These are phyloP conservation scores for Kitagawia praeruptora DNA, from an alignment of 129 eudicot species.

Conservation along the genomic window DNA sequence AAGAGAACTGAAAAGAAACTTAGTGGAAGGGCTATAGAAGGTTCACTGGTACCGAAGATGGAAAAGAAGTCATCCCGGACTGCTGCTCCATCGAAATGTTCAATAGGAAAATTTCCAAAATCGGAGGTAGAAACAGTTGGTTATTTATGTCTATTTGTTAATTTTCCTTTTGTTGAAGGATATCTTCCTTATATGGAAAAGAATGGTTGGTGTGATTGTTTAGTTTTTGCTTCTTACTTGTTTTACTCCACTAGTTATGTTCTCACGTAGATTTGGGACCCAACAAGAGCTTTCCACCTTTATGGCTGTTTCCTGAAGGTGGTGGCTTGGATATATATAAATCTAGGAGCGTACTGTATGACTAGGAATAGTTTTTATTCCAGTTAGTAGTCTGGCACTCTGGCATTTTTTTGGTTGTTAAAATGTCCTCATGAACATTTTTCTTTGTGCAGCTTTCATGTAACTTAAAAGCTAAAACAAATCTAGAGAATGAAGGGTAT, in stretches of 20 bases:
- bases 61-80: slow-evolving; percentile 38
- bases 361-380: not conserved
- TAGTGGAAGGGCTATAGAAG: slow-evolving; percentile 21
- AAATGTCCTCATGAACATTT: not conserved
- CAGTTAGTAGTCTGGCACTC: not conserved
- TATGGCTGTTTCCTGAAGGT: not conserved
- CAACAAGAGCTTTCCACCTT: not conserved
- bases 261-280: not conserved
- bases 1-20: slow-evolving; percentile 32
- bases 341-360: not conserved
- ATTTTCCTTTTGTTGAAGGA: not conserved
- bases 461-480: slow-evolving; percentile 27
- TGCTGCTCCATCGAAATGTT: slow-evolving; percentile 22
- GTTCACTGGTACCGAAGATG: slow-evolving; percentile 20
- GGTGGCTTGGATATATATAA: not conserved
- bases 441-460: slow-evolving; percentile 23
- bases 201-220: not conserved
- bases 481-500: slow-evolving; percentile 37
- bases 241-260: not conserved
- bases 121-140: slow-evolving; percentile 28
- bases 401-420: not conserved
- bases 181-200: not conserved
- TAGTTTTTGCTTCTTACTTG: not conserved
- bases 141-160: not conserved
- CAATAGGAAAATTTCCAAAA: slow-evolving; percentile 28